A percentile compares a stretch with the other conserved stretches of the same genome.
Conservation (phyloP, 2,329 filamentous ascomycete species). For the Exophiala lecanii-corni region DNA sequence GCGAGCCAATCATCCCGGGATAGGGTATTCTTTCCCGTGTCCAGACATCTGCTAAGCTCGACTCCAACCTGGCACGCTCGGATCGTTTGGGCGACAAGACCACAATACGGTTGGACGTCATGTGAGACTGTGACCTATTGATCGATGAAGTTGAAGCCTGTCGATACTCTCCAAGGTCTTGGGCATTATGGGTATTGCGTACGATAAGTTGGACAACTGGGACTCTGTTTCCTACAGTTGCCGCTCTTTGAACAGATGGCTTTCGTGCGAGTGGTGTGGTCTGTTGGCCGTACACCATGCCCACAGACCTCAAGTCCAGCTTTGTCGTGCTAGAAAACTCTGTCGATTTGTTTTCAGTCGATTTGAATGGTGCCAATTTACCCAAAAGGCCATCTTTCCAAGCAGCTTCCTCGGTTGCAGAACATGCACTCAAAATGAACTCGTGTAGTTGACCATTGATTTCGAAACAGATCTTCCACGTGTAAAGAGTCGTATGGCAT, state of each 20-base stretch:
- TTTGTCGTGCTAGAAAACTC: slow-evolving; percentile 60
- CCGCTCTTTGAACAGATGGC: slow-evolving; percentile 73
- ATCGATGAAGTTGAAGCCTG: slow-evolving; percentile 43
- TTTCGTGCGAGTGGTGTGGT: slow-evolving; percentile 42
- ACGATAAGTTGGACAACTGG: slow-evolving; percentile 73
- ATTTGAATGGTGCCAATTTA: slow-evolving; percentile 34
- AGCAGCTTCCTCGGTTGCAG: slow-evolving; percentile 68
- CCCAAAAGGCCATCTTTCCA: slow-evolving; percentile 67
- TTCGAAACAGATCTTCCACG: slow-evolving; percentile 89
- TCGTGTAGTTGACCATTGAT: slow-evolving; percentile 73
- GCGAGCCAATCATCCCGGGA: slow-evolving; percentile 69
- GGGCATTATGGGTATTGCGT: slow-evolving; percentile 72
- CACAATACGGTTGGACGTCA: slow-evolving; percentile 64
- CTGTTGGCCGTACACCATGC: slow-evolving; percentile 68
- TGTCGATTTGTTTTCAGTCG: slow-evolving; percentile 6
- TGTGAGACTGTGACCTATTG: slow-evolving; percentile 72
- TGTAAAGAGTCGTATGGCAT: slow-evolving; percentile 79
- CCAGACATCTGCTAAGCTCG: slow-evolving; percentile 72
- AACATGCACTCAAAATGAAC: slow-evolving; percentile 81
- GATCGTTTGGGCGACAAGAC: slow-evolving; percentile 69
- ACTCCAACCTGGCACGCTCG: slow-evolving; percentile 74
- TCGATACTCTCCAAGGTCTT: slow-evolving; percentile 48
- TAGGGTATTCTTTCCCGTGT: slow-evolving; percentile 75
- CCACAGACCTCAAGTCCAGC: slow-evolving; percentile 68
- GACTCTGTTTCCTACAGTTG: slow-evolving; percentile 65